These are phyloP conservation scores for Pelargonium nanum DNA, from an alignment of 345 rosid genomes.

Conservation along the genomic window DNA sequence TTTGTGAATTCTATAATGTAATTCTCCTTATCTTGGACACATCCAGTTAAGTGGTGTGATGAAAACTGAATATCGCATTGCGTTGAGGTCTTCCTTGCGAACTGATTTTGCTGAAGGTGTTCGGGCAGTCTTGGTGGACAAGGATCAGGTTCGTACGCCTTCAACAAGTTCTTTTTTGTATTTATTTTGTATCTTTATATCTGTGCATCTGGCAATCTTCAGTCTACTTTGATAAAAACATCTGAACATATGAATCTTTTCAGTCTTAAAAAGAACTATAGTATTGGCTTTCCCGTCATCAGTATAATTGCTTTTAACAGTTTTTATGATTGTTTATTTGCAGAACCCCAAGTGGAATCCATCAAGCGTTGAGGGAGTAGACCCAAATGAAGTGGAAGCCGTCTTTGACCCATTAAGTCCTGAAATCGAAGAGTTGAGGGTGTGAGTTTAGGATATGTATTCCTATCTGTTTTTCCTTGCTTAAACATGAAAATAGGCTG, in stretches of 20 bases:
- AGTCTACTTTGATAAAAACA: no score
- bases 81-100: constrained; percentile 57
- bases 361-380: constrained; percentile 52
- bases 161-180: not conserved
- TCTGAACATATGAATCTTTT: no score
- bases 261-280: not conserved
- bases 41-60: constrained; percentile 66
- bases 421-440: constrained; percentile 45
- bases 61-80: constrained; percentile 83
- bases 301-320: not conserved
- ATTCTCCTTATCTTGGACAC: constrained; percentile 7
- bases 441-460: constrained; percentile 13
- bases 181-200: not conserved
- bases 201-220: no score
- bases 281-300: not conserved
- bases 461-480: not conserved
- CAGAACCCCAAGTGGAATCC: constrained; percentile 92
- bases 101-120: constrained; percentile 83
- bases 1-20: constrained; percentile 2
- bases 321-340: constrained; percentile 12
- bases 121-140: constrained; percentile 87
- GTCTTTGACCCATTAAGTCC: constrained; percentile 49
- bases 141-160: constrained; percentile 56
- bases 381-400: constrained; percentile 50
- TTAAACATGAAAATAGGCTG: not conserved